Base-by-base conservation (phyloP, 169 alveolate species). In the Theileria parva region DNA sequence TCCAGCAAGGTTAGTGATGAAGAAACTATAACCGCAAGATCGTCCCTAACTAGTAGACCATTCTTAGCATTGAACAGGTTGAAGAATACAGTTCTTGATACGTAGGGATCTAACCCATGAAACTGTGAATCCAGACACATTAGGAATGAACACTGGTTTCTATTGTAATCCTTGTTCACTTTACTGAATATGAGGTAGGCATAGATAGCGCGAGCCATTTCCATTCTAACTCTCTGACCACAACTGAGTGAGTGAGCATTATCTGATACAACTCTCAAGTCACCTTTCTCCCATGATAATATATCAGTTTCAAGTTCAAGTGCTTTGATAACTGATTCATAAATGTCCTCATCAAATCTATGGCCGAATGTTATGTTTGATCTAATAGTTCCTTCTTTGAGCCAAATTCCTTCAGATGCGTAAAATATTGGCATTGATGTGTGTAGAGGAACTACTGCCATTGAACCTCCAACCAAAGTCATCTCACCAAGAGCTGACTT, bases 121-220 rank as follows among this genome's bases (percentile, higher is more conserved):
- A 79, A 79, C 12, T 77, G 74, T 55, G 70, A 79, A n/a, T 80
- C 87, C 2, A 80, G 70, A n/a, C 80, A 71, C 66, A 80, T 61
- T 63, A 80, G 23, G 86, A 79, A 77, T n/a, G 83, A 74, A 61
- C 92, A 74, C 65, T 88, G 30, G 74, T 34, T n/a, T 55, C 64
- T 73, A 68, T 81, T 25, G 15, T 57, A 57, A 51, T 51, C 39
- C n/a, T 53, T 74, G 55, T 75, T 81, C 2, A 77, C 79, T 75
- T 67, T 81, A 84, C 80, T 67, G 53, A 66, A 74, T 6, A 85
- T 4, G 79, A 85, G 21, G 21, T 79, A 79, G 6, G 86, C 87
- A 79, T 96, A 96, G 7, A 96, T 70, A 2, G 97, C 97, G 60
- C 99, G 71, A 8, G 99, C 98, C 61, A 96, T 86, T 71, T 95